phyloP scores from a whole-genome alignment of 352 stramenopile species.

The Pythium dissotocum region DNA sequence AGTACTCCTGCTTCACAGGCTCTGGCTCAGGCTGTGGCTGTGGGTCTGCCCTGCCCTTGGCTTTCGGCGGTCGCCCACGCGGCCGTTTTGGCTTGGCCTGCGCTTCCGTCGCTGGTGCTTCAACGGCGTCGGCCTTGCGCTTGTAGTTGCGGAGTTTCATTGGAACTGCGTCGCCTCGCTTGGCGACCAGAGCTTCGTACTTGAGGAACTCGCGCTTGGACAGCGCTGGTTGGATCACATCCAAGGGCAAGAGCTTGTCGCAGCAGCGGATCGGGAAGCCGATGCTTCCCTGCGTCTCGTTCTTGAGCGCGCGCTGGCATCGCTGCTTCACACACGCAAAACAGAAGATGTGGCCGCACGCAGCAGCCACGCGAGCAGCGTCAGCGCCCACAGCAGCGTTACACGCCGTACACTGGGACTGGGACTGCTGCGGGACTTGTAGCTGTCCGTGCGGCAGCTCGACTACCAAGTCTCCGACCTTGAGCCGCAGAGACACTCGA shows the following conservation, averaged over 20 bases:
- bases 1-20: slow-evolving; percentile 15
- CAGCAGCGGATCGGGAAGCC: slow-evolving; percentile 44
- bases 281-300: slow-evolving; percentile 32
- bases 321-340: slow-evolving; percentile 33
- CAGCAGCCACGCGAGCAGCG: slow-evolving; percentile 15
- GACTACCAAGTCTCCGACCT: not conserved
- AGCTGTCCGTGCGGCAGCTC: not conserved
- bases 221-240: slow-evolving; percentile 34
- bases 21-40: slow-evolving; percentile 4
- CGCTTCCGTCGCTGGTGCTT: not conserved
- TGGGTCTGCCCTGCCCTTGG: not conserved
- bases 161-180: slow-evolving; percentile 12
- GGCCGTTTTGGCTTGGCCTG: not conserved
- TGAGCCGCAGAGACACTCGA: not conserved
- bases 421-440: not conserved
- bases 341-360: slow-evolving; percentile 37
- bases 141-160: not conserved
- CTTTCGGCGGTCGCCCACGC: not conserved
- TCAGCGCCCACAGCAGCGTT: not conserved
- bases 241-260: slow-evolving; percentile 31
- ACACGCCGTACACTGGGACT: slow-evolving; percentile 12
- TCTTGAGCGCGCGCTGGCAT: slow-evolving; percentile 29
- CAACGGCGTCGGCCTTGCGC: not conserved
- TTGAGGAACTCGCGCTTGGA: slow-evolving; percentile 25
- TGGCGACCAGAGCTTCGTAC: slow-evolving; percentile 38